Conservation (phyloP, 257 asterid genomes). For the Solanum pennellii region DNA sequence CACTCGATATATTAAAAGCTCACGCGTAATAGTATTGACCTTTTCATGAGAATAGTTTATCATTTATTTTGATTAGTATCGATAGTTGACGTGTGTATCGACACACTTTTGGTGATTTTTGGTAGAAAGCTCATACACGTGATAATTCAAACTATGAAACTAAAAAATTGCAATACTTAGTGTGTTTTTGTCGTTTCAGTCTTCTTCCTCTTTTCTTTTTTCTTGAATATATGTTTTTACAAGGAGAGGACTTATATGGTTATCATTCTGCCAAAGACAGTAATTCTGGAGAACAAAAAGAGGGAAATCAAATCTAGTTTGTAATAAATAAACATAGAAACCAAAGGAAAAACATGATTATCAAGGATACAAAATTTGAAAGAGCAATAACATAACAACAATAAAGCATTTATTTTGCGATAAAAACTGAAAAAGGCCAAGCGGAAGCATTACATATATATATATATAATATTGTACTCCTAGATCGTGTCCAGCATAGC, state of each 20-base stretch:
- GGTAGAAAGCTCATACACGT: not conserved
- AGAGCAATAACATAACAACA: not conserved
- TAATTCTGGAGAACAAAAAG: not conserved
- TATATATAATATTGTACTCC: not conserved
- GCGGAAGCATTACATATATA: not conserved
- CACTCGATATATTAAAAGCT: not conserved
- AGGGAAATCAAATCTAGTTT: not conserved
- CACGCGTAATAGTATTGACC: not conserved
- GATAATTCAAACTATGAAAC: too few species aligned
- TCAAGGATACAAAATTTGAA: not conserved
- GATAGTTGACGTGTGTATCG: not conserved
- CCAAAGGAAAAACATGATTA: not conserved
- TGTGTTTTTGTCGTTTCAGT: not conserved
- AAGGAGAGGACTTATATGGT: not conserved
- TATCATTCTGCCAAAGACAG: not conserved
- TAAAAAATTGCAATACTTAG: not conserved
- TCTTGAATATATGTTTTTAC: not conserved
- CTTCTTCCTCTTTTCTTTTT: not conserved
- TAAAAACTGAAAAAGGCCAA: not conserved
- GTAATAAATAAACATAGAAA: not conserved
- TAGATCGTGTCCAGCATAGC: not conserved
- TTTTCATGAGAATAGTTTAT: not conserved
- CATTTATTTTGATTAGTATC: not conserved
- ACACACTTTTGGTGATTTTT: too few species aligned
- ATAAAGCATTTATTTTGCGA: not conserved